Evolutionary conservation across 305 asterid genomes (phyloP).

Genomic region (Fraxinus velutina): DNA sequence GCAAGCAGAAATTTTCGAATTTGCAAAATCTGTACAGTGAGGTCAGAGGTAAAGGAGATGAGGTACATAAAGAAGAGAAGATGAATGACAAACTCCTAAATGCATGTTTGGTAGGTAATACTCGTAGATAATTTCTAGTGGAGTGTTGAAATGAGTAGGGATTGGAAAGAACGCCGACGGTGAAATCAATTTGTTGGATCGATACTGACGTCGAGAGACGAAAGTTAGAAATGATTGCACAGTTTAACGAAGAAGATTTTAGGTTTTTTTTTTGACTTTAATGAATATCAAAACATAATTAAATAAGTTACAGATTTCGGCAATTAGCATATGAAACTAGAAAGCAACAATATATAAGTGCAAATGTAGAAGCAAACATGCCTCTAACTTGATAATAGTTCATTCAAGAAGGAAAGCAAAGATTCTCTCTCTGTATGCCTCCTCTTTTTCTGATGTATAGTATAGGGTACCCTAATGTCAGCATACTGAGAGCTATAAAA

Average conservation of each 20-base stretch:
- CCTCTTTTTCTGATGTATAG: constrained; percentile 34
- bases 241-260: background rate
- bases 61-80: background rate
- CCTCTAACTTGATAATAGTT: constrained; percentile 42
- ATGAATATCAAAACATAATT: background rate
- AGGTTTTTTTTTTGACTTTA: background rate
- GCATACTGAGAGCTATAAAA: constrained; percentile 61
- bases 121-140: background rate
- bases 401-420: constrained; percentile 45
- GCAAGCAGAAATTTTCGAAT: background rate
- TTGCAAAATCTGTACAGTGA: background rate
- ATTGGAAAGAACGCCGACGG: background rate
- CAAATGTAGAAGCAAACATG: constrained; percentile 41
- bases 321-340: background rate
- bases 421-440: constrained; percentile 45
- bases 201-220: background rate
- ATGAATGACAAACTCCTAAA: background rate
- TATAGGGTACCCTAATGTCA: constrained; percentile 36
- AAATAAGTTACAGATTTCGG: constrained; percentile 7
- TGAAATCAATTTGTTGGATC: background rate
- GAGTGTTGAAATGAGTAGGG: background rate
- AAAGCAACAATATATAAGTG: constrained; percentile 23
- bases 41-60: background rate
- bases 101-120: background rate
- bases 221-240: background rate